Conservation (phyloP, 2,329 filamentous ascomycete genomes). For the Fusarium pininemorale region DNA sequence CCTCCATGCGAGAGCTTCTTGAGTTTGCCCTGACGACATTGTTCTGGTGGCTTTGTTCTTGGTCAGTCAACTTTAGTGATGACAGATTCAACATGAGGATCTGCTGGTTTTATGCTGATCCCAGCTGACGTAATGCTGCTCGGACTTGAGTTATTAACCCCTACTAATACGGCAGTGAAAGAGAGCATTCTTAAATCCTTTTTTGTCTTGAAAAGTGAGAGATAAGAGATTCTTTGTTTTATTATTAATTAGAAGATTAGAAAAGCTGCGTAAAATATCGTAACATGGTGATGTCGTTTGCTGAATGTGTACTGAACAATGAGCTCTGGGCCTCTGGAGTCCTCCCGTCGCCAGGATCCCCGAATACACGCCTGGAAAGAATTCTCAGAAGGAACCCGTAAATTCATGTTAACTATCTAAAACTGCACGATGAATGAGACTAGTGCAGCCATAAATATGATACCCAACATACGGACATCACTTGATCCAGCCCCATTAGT, state of each 20-base stretch:
- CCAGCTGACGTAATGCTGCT: background rate
- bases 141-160: no score
- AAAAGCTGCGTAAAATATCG: no score
- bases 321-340: background rate
- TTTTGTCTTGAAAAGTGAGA: no score
- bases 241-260: no score
- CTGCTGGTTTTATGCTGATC: background rate
- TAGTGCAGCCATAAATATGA: background rate
- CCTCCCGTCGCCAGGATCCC: background rate
- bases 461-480: background rate
- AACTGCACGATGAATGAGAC: background rate
- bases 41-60: background rate
- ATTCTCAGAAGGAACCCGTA: no score
- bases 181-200: background rate
- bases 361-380: background rate
- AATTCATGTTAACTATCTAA: background rate
- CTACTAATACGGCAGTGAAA: background rate
- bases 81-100: background rate
- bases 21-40: background rate
- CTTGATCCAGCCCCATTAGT: background rate
- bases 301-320: no score
- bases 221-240: fast-evolving
- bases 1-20: background rate
- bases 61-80: background rate
- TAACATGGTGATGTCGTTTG: no score